Base-by-base conservation (phyloP, 306 rosid species). In the Glycyrrhiza uralensis region DNA sequence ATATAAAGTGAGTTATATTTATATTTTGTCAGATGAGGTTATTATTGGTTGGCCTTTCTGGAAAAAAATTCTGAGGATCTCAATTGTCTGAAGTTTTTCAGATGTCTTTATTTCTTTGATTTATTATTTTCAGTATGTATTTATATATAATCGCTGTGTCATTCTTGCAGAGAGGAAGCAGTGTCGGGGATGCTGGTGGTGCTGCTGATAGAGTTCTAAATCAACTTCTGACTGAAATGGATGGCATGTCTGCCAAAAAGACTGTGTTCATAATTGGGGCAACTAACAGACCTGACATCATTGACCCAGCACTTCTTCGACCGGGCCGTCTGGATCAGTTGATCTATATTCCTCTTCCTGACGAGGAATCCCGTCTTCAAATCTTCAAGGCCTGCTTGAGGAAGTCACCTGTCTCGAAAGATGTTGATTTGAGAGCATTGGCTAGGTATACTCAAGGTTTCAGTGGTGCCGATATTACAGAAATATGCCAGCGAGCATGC, bases 311-410 rank as follows among this genome's bases (percentile, higher is more conserved):
- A 63, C 89, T 85, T 69, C 79, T 85, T 10, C 80, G 87, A 18
- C 87, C 89, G 14, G 89, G 89, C 69, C 87, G 89, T 65, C 77
- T 85, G 17, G 89, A 85, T 68, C 89, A 85, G 3, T 64, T 85
- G 83, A 82, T 85, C 79, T 85, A 85, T 57, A 85, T 85, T 73
- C 89, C 89, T 73, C 89, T 85, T 24, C 89, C 89, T 38, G 86
- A 85, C 35, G 86, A 85, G 68, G 89, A 79, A n/a, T 85, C 89
- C 17, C 86, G 86, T 28, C 51, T 59, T 41, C 78, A 80, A 42
- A 85, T 85, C 38, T 85, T 85, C 44, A 85, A 80, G 73, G 69
- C 89, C 18, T 85, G 89, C 85, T 65, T 82, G 87, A 82, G 89
- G 65, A 85, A 82, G 74, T 82, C 89, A 33, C 89, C 87, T 23